A percentile compares a stretch with the other conserved stretches of the same genome.
phyloP scores from a whole-genome alignment of 345 rosid species.

The Melaleuca quinquenervia region DNA sequence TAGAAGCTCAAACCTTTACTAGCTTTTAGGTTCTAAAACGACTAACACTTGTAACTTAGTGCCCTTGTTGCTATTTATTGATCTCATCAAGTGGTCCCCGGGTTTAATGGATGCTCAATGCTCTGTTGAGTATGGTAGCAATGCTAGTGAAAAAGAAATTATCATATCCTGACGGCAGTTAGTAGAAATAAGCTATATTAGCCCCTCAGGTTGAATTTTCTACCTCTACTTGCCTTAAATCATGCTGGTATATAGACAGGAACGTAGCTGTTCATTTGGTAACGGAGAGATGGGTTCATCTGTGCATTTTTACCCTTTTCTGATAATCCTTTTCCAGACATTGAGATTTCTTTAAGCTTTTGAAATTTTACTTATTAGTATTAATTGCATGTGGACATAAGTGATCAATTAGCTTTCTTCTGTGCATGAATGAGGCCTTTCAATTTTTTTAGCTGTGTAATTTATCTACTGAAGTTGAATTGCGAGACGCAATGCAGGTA shows the following conservation, averaged over 20 bases:
- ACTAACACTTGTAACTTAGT: neutral
- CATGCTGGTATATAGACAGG: neutral
- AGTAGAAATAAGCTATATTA: neutral
- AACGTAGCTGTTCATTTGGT: neutral
- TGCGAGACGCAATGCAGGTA: conserved; percentile 26
- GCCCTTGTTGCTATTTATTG: neutral
- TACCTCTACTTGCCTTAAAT: neutral
- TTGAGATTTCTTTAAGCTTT: neutral
- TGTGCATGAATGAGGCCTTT: neutral
- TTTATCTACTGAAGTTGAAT: neutral
- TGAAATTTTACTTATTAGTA: neutral
- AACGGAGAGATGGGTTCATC: neutral
- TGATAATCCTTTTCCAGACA: neutral
- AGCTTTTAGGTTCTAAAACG: neutral
- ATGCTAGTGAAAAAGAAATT: neutral
- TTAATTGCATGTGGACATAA: neutral
- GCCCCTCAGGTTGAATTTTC: neutral
- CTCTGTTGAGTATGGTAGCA: neutral
- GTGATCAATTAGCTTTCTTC: neutral
- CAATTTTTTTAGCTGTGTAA: neutral
- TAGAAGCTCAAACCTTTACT: neutral
- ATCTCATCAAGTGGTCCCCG: neutral
- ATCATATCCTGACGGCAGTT: neutral
- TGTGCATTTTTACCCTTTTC: neutral
- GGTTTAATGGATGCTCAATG: neutral